Evolutionary conservation across 2,329 filamentous ascomycete genomes (phyloP).

Genomic region (Fonsecaea monophora): DNA sequence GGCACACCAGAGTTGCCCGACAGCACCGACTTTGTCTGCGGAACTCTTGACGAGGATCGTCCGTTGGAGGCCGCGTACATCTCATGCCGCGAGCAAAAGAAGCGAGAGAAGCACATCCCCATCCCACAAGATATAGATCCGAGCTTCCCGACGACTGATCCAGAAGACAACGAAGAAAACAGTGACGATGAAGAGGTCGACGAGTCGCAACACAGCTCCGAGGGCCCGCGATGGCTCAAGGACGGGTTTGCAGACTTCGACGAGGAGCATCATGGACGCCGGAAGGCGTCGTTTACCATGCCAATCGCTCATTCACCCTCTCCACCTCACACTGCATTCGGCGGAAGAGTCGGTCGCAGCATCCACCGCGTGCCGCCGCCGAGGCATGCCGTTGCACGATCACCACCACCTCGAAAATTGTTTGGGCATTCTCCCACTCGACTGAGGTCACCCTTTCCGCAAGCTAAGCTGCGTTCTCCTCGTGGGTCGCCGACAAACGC

Average conservation of each 20-base stretch:
- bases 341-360: slow-evolving; percentile 35
- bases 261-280: slow-evolving; percentile 54
- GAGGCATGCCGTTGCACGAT: slow-evolving; percentile 38
- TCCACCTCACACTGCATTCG: slow-evolving; percentile 62
- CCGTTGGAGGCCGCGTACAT: slow-evolving; percentile 94
- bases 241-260: slow-evolving; percentile 73
- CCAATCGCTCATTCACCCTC: slow-evolving; percentile 66
- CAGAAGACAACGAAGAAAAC: slow-evolving; percentile 82
- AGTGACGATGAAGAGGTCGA: slow-evolving; percentile 64
- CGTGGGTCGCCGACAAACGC: slow-evolving; percentile 50
- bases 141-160: slow-evolving; percentile 93
- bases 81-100: slow-evolving; percentile 79
- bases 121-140: slow-evolving; percentile 98
- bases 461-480: slow-evolving; percentile 59
- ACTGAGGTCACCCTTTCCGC: slow-evolving; percentile 73
- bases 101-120: slow-evolving; percentile 77
- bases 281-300: slow-evolving; percentile 57
- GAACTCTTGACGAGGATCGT: slow-evolving; percentile 92
- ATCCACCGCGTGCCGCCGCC: slow-evolving; percentile 32
- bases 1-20: slow-evolving; percentile 86
- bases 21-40: slow-evolving; percentile 98
- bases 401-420: slow-evolving; percentile 54
- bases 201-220: slow-evolving; percentile 56
- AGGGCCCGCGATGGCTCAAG: slow-evolving; percentile 72
- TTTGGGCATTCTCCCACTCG: slow-evolving; percentile 76